Evolutionary conservation across 2,329 filamentous ascomycete genomes (phyloP).

Genomic region (Metarhizium humberi): DNA sequence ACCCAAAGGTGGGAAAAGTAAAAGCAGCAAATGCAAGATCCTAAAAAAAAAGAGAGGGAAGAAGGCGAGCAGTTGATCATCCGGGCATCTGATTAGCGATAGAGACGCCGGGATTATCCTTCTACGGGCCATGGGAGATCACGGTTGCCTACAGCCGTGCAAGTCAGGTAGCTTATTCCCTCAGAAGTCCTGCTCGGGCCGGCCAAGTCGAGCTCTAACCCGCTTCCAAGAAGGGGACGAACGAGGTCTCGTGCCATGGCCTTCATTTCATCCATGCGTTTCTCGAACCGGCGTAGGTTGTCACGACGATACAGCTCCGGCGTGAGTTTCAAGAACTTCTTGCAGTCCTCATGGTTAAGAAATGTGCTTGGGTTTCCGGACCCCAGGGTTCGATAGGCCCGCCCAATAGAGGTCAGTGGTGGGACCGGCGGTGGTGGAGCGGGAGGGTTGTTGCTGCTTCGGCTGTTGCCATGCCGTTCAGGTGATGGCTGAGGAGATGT

Average conservation of each 20-base stretch:
- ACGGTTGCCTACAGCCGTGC: constrained; percentile 36
- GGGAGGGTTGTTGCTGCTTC: not conserved
- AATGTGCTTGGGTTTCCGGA: constrained; percentile 51
- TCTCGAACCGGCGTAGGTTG: constrained; percentile 77
- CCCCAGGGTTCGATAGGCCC: constrained; percentile 71
- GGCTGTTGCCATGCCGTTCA: constrained; percentile 18
- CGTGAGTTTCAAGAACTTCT: constrained; percentile 76
- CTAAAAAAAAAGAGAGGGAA: not conserved
- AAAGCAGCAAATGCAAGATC: not conserved
- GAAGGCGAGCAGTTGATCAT: not conserved
- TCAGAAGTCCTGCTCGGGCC: constrained; percentile 30
- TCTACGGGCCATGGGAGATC: constrained; percentile 42
- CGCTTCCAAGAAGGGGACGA: constrained; percentile 76
- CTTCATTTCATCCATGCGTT: constrained; percentile 82
- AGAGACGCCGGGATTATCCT: constrained; percentile 13
- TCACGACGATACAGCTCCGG: constrained; percentile 79
- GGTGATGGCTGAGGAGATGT: constrained; percentile 57
- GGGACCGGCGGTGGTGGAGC: constrained; percentile 27
- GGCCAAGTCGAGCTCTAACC: constrained; percentile 66
- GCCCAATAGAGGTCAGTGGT: constrained; percentile 53
- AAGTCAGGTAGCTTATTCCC: constrained; percentile 40
- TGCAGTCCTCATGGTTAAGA: constrained; percentile 78
- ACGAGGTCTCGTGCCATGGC: constrained; percentile 73
- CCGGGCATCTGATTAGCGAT: not conserved
- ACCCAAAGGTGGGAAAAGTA: not conserved